Evolutionary conservation across 2,329 filamentous ascomycete species (phyloP).

Genomic region (Fusarium succisae): DNA sequence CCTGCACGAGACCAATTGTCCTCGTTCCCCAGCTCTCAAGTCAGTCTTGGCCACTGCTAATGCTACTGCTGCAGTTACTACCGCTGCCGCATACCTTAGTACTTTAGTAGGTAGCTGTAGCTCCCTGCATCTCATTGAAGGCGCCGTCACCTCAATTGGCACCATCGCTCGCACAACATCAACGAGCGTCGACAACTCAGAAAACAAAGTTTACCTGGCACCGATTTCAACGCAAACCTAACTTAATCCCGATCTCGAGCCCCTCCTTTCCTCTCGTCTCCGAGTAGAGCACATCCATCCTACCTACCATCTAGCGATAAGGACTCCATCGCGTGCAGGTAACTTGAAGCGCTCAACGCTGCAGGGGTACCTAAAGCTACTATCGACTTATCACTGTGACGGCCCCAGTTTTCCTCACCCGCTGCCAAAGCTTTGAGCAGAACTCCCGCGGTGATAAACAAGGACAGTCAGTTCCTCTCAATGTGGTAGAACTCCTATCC

Average conservation of each 20-base stretch:
- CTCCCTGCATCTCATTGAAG: not conserved
- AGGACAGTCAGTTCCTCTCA: constrained; percentile 8
- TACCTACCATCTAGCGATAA: not conserved
- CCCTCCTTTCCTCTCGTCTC: not conserved
- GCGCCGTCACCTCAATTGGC: not conserved
- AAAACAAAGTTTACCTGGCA: constrained; percentile 18
- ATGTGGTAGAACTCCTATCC: not conserved
- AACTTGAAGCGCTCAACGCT: constrained; percentile 17
- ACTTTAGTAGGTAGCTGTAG: not conserved
- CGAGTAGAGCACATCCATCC: not conserved
- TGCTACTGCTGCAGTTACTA: not conserved
- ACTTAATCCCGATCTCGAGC: not conserved
- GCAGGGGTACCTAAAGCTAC: constrained; percentile 28
- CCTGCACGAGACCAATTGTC: constrained; percentile 18
- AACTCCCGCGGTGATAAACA: not conserved
- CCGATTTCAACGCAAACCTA: constrained; percentile 17
- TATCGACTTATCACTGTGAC: constrained; percentile 15
- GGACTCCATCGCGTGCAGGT: not conserved
- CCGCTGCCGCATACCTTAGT: not conserved
- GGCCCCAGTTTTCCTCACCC: constrained; percentile 23
- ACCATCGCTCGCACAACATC: not conserved
- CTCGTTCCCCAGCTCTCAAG: not conserved
- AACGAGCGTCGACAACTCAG: not conserved
- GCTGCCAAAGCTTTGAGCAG: constrained; percentile 10
- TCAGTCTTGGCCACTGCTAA: not conserved